phyloP scores from a whole-genome alignment of 129 eudicot species.

The Escallonia herrerae region DNA sequence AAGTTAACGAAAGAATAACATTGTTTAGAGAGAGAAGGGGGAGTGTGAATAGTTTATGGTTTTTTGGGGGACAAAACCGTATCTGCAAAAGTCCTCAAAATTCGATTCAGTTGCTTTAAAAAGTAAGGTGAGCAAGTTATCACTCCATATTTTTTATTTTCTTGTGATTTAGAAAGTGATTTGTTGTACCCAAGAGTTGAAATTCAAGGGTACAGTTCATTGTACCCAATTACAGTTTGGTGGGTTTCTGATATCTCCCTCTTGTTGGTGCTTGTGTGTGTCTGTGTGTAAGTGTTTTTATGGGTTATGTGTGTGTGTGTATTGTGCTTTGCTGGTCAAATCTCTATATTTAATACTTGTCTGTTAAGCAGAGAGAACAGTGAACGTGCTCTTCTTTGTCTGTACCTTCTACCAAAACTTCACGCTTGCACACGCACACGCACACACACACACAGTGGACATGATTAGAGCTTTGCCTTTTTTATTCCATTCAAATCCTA shows the following conservation, averaged over 20 bases:
- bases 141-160: conserved; percentile 8
- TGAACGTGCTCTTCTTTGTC: conserved; percentile 74
- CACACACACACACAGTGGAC: conserved; percentile 11
- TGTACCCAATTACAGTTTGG: neutral
- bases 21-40: neutral
- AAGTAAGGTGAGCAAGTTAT: conserved; percentile 41
- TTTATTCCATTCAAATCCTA: conserved; percentile 27
- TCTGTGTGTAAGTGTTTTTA: neutral
- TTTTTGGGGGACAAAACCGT: conserved; percentile 54
- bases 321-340: conserved; percentile 30
- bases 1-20: too few species aligned
- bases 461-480: conserved; percentile 27
- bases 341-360: neutral
- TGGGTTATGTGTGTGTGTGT: neutral
- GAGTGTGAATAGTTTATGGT: neutral
- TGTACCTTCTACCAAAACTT: conserved; percentile 24
- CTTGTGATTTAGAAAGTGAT: neutral
- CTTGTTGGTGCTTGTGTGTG: neutral
- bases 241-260: neutral
- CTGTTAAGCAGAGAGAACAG: conserved; percentile 18
- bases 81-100: conserved; percentile 52
- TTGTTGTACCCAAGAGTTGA: neutral
- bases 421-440: conserved; percentile 40
- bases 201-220: conserved; percentile 2
- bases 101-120: conserved; percentile 57